These are phyloP conservation scores for Solanum corneliomulleri DNA, from an alignment of 257 asterid species.

Conservation along the genomic window DNA sequence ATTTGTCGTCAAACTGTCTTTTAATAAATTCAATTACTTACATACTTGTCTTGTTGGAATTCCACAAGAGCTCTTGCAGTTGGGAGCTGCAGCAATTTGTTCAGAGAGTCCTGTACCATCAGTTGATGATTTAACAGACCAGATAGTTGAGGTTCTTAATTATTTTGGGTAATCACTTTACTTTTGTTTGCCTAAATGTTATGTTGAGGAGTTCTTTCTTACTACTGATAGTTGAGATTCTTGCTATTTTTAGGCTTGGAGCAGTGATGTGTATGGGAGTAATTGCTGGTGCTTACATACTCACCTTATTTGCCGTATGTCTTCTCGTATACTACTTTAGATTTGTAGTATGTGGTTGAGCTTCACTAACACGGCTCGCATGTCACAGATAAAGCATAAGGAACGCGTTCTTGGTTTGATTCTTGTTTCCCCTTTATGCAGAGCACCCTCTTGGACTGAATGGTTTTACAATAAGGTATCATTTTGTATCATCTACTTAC, in stretches of 20 bases:
- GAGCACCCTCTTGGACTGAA: constrained; percentile 87
- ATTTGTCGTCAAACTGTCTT: background rate
- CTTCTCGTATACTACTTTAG: background rate
- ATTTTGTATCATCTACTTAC: background rate
- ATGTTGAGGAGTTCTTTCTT: background rate
- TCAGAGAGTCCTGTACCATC: constrained; percentile 45
- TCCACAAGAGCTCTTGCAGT: constrained; percentile 86
- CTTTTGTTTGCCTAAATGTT: background rate
- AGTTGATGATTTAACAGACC: constrained; percentile 74
- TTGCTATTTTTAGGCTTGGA: constrained; percentile 58
- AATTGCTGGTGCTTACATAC: constrained; percentile 86
- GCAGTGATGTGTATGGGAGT: constrained; percentile 97
- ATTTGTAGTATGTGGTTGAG: background rate
- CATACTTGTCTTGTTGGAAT: constrained; percentile 34
- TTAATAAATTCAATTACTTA: constrained; percentile 25
- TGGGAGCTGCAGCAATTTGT: constrained; percentile 85
- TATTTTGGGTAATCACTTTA: constrained; percentile 56
- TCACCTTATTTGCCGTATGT: constrained; percentile 76
- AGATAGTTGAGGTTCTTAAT: constrained; percentile 79
- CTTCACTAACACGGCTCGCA: background rate
- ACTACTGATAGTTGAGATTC: constrained; percentile 1
- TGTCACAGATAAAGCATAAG: constrained; percentile 58
- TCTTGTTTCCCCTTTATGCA: constrained; percentile 85
- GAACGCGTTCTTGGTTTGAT: constrained; percentile 89
- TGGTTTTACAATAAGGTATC: constrained; percentile 81